A percentile compares a stretch with the other conserved stretches of the same genome.
phyloP scores from a whole-genome alignment of 129 eudicot genomes.

The Artemisia annua region DNA sequence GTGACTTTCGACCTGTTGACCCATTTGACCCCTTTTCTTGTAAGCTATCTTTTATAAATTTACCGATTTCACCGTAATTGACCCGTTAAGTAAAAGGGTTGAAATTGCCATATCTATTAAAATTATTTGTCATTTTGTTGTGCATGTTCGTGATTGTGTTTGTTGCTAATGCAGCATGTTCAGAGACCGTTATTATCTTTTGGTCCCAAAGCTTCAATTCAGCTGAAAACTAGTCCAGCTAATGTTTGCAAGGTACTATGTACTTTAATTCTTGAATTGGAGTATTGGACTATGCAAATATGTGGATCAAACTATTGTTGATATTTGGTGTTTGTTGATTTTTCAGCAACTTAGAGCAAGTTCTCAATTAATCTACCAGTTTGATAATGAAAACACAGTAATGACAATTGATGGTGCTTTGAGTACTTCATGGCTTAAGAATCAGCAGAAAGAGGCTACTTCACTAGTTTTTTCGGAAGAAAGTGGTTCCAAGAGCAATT shows the following conservation, averaged over 20 bases:
- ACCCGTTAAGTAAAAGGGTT: background rate
- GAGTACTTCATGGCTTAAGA: constrained; percentile 84
- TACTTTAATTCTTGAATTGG: constrained; percentile 7
- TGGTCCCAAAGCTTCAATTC: constrained; percentile 93
- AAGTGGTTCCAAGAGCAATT: constrained; percentile 42
- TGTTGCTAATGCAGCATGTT: constrained; percentile 73
- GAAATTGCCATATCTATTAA: background rate
- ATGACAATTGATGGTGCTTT: constrained; percentile 69
- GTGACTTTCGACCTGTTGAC: background rate
- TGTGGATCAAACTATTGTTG: constrained; percentile 8
- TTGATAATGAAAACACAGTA: constrained; percentile 61
- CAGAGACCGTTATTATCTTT: constrained; percentile 89
- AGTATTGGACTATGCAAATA: background rate
- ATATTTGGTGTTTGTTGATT: constrained; percentile 12
- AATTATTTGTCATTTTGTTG: background rate
- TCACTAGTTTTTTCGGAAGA: constrained; percentile 57
- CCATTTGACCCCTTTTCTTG: background rate
- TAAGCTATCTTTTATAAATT: background rate
- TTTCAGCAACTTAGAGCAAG: constrained; percentile 71
- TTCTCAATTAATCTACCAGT: constrained; percentile 69
- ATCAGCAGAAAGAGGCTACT: constrained; percentile 57
- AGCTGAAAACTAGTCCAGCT: constrained; percentile 71
- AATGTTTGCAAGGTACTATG: constrained; percentile 74
- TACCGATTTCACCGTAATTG: background rate
- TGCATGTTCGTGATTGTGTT: constrained; percentile 10